Evolutionary conservation across 352 stramenopile genomes (phyloP), one percentile per base, ranked within the genome.

Genomic region (Phytophthora quininea): DNA sequence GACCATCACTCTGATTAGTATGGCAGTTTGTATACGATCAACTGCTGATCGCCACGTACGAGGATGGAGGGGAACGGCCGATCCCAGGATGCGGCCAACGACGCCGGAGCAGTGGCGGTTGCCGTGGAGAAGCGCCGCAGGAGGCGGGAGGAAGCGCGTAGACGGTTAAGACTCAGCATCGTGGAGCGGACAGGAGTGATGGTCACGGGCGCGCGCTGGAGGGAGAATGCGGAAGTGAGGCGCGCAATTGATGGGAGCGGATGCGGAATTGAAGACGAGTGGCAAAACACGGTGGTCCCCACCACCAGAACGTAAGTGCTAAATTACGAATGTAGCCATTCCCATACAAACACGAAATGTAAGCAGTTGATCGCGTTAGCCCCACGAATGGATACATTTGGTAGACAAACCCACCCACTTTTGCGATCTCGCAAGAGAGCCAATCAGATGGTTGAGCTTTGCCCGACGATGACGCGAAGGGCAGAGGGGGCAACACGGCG

Each of bases 21-120:
- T 32, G 11, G 29, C 3, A 15, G 29, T 37, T 37, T 24, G 11
- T n/a, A 52, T 32, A n/a, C 14, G 37, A 14, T 9, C 45, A 58
- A 30, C 29, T 9, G 7, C 3, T 2, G 37, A 12, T 10, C 10
- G 14, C n/a, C 12, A 76, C 80, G 67, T 61, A 95, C 86, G 64
- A 93, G 62, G 51, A 95, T 88, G 19, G 86, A 93, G 19, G 86
- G 86, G 60, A 95, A 95, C 3, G 84, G 83, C 0, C 79, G 77
- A 37, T 92, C 86, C 86, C 86, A 95, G 0, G 80, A 89, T 2
- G 84, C 80, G 19, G 82, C 45, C 47, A 91, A 82, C 42, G 84
- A 91, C 30, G 69, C 77, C 1, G 84, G 74, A 1, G 80, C 78
- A 6, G 79, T 61, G 24, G 62, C 59, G 3, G 61, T 73, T 33